Conservation (phyloP, 495 filamentous ascomycete genomes). For the Pseudoneurospora amorphoporcata region DNA sequence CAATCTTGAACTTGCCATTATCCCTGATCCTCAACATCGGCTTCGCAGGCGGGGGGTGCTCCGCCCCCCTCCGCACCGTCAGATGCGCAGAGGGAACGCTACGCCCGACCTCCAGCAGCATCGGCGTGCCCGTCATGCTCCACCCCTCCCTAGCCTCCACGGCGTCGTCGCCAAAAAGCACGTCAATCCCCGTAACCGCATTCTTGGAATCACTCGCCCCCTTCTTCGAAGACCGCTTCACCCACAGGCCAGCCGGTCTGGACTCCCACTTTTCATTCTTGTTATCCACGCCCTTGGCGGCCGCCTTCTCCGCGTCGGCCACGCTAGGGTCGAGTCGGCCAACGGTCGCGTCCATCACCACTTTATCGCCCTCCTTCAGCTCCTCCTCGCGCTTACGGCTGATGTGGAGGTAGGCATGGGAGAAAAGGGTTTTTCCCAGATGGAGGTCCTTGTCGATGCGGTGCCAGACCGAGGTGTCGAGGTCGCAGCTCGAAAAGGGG, state of each 20-base stretch:
- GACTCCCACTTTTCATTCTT: conserved; percentile 66
- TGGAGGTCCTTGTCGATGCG: conserved; percentile 90
- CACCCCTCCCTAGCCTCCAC: conserved; percentile 80
- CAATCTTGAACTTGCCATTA: conserved; percentile 92
- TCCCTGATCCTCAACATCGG: conserved; percentile 67
- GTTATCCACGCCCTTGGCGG: conserved; percentile 39
- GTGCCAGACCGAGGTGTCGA: conserved; percentile 68
- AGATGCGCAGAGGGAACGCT: conserved; percentile 59
- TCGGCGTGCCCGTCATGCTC: conserved; percentile 59
- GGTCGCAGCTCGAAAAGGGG: conserved; percentile 65
- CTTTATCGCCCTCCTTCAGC: conserved; percentile 58
- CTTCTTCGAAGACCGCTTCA: conserved; percentile 66
- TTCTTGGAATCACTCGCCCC: conserved; percentile 69
- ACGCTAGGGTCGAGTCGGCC: conserved; percentile 52
- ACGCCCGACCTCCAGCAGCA: conserved; percentile 53
- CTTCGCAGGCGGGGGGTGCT: conserved; percentile 41
- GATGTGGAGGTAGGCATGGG: conserved; percentile 74
- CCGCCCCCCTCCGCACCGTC: conserved; percentile 62
- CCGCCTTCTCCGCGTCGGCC: conserved; percentile 29
- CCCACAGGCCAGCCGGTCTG: conserved; percentile 72
- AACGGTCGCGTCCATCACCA: conserved; percentile 77
- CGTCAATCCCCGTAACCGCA: conserved; percentile 75
- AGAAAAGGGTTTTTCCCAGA: conserved; percentile 59
- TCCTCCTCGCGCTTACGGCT: conserved; percentile 85
- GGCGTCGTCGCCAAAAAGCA: conserved; percentile 88